phyloP scores from a whole-genome alignment of 192 early-diverging fungal genomes.

The Allomyces arbusculus region DNA sequence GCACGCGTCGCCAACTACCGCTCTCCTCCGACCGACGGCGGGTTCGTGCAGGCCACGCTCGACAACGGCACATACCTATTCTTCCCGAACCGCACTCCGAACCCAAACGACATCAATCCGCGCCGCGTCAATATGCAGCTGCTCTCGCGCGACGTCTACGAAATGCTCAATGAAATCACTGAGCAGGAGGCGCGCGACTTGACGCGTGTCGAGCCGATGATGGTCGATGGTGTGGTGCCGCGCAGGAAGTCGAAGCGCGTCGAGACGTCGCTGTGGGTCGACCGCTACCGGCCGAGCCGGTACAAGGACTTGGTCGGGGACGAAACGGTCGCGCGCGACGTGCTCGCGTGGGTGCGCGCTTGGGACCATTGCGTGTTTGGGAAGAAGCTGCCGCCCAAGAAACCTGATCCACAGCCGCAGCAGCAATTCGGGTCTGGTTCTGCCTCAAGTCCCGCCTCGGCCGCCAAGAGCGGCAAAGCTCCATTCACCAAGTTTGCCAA shows the following conservation, averaged over 20 bases:
- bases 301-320: constrained; percentile 81
- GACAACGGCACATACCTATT: constrained; percentile 10
- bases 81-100: constrained; percentile 10
- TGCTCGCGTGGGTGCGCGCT: constrained; percentile 81
- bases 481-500: background rate
- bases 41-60: constrained; percentile 3
- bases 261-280: constrained; percentile 47
- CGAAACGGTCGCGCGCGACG: constrained; percentile 72
- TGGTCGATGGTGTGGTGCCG: background rate
- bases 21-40: background rate
- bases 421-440: background rate
- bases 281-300: constrained; percentile 64
- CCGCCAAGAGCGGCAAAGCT: background rate
- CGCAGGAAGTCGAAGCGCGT: background rate
- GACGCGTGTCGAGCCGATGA: background rate
- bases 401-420: constrained; percentile 1
- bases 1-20: constrained; percentile 1
- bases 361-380: constrained; percentile 95
- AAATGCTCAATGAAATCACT: too few species aligned
- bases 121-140: constrained; percentile 7
- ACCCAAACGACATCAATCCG: background rate
- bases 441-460: background rate
- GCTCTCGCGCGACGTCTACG: constrained; percentile 8
- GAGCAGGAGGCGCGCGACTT: background rate
- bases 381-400: constrained; percentile 6